Evolutionary conservation across 306 rosid genomes (phyloP), one percentile per base, ranked within the genome.

Genomic region (Citrullus colocynthis): DNA sequence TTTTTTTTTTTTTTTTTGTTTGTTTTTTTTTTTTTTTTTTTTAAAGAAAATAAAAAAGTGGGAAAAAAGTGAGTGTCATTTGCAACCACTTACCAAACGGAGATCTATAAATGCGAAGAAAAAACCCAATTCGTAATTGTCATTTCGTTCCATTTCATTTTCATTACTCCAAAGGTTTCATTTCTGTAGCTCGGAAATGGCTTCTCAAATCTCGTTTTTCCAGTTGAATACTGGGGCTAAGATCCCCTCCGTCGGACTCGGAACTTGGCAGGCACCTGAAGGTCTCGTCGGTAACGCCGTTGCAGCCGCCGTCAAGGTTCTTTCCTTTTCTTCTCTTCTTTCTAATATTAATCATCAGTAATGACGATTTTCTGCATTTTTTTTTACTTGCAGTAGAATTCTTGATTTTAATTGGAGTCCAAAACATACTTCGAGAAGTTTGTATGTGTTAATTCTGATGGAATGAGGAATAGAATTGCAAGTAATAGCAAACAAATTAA

Each of bases 191-290:
- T 24, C 42, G 3, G 5, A 48, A 12, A 92, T 90, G 97, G 90
- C 80, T 0, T 44, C 81, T 2, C 89, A 77, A 28, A 75, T 87
- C 58, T 52, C 86, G 11, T 84, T 75, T 83, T 91, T 91, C 49
- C 76, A 87, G 79, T 59, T 91, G 82, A 90, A 90, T 78, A 93
- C 93, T 9, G 96, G 91, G 0, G 96, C 98, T 15, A 88, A 88
- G 80, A 90, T 93, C 0, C 97, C 97, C 32, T 91, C 92, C 0
- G 79, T 91, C 7, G 96, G 91, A 45, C 82, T 93, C 28, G 98
- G 98, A 16, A 93, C 98, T 5, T 90, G 92, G 92, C 96, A 60
- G 64, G 84, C 93, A 56, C 79, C 80, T 42, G 92, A 91, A 30
- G 93, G 90, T n/a, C 64, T 86, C 41, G 87, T 91, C 36, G 87